Conservation (phyloP, 495 filamentous ascomycete genomes). For the Penicillium mononematosum region DNA sequence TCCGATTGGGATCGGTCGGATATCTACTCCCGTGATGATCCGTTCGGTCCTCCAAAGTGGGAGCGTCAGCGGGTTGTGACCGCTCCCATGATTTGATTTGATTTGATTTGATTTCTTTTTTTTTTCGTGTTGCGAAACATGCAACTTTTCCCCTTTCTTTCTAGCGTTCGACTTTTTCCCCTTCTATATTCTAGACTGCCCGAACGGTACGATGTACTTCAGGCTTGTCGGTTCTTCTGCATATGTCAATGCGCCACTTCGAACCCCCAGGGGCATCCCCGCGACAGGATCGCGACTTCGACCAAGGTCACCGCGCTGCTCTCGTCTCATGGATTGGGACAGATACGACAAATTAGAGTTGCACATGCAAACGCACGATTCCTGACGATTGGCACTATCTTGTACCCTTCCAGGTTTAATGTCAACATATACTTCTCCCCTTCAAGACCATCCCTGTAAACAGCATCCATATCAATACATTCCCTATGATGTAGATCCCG, state of each 20-base stretch:
- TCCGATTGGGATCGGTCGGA: slow-evolving; percentile 24
- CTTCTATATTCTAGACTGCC: not conserved
- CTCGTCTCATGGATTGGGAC: not conserved
- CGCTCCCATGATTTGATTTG: slow-evolving; percentile 24
- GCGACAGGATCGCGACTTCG: slow-evolving; percentile 31
- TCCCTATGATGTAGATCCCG: not conserved
- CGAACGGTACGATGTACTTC: not conserved
- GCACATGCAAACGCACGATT: not conserved
- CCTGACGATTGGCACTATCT: not conserved
- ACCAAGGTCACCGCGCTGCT: not conserved
- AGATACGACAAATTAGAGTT: not conserved
- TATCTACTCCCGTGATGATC: slow-evolving; percentile 19
- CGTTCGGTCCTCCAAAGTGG: slow-evolving; percentile 26
- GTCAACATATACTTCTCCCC: not conserved
- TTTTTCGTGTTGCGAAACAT: not conserved
- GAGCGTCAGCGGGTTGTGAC: slow-evolving; percentile 21
- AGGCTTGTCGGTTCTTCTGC: not conserved
- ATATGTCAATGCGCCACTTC: not conserved
- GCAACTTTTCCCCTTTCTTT: not conserved
- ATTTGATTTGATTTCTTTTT: too few relatives aligned
- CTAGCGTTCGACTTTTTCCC: not conserved
- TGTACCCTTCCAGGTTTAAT: not conserved
- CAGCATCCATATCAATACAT: not conserved
- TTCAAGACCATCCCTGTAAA: not conserved
- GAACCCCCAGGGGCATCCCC: not conserved